phyloP scores from a whole-genome alignment of 1,284 basidiomycete genomes.

The Ustilago cynodontis region DNA sequence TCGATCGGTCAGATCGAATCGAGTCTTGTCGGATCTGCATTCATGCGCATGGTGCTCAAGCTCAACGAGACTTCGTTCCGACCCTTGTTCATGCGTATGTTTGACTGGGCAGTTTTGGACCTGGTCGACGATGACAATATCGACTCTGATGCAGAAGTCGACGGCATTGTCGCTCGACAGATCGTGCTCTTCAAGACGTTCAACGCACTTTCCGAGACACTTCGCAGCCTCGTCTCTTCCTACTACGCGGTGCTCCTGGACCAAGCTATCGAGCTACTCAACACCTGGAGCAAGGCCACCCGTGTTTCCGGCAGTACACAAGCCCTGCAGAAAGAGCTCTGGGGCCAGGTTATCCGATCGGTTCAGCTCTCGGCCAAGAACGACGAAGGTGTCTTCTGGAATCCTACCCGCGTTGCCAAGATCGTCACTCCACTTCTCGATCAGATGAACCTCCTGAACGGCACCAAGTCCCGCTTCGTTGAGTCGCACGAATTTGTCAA shows the following conservation, averaged over 20 bases:
- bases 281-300: constrained; percentile 61
- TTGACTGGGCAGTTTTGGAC: constrained; percentile 91
- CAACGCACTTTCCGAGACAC: constrained; percentile 55
- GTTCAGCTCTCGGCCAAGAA: constrained; percentile 79
- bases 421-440: constrained; percentile 76
- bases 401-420: constrained; percentile 80
- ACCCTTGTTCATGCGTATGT: constrained; percentile 89
- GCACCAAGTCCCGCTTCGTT: constrained; percentile 9
- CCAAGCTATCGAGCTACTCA: constrained; percentile 78
- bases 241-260: constrained; percentile 75
- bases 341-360: constrained; percentile 77
- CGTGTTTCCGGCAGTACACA: constrained; percentile 33
- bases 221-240: constrained; percentile 57
- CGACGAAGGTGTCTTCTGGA: constrained; percentile 92
- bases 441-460: constrained; percentile 73
- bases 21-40: constrained; percentile 76
- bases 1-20: constrained; percentile 72
- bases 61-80: constrained; percentile 93
- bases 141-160: constrained; percentile 18
- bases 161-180: constrained; percentile 58
- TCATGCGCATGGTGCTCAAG: constrained; percentile 89
- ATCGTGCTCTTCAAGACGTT: constrained; percentile 63
- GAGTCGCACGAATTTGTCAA: constrained; percentile 20
- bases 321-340: constrained; percentile 71
- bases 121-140: constrained; percentile 71